Percentiles rank a stretch among this genome's conserved stretches.
phyloP scores from a whole-genome alignment of 2,329 filamentous ascomycete genomes.

The Akanthomyces lecanii region DNA sequence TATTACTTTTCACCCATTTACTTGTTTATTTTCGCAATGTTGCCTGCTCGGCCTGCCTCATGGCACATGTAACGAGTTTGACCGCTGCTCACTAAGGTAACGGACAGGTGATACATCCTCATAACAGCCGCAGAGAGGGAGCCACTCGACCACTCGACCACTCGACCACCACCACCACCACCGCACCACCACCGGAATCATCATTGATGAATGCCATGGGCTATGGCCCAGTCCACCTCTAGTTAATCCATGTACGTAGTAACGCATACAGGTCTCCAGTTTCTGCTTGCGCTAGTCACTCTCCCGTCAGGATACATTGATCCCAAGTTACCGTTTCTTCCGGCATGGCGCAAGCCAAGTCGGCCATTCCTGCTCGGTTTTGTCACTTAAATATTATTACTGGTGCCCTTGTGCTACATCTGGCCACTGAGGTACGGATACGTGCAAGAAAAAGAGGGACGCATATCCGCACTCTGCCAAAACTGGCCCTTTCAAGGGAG shows the following conservation, averaged over 20 bases:
- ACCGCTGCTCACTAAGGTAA: background rate
- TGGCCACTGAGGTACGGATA: background rate
- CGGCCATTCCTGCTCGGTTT: background rate
- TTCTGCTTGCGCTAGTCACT: background rate
- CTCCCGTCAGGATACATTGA: background rate
- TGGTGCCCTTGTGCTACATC: background rate
- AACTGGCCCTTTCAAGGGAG: no score
- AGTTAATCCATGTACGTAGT: background rate
- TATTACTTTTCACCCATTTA: background rate
- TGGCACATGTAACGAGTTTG: background rate
- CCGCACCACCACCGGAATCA: background rate
- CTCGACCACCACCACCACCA: background rate
- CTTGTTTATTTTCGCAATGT: background rate
- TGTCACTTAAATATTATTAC: background rate
- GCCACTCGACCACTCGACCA: background rate
- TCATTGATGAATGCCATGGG: background rate
- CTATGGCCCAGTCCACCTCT: background rate
- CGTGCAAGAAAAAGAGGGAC: background rate
- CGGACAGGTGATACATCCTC: background rate
- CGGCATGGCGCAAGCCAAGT: constrained; percentile 8
- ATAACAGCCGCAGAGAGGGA: background rate
- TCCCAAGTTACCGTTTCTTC: constrained; percentile 9
- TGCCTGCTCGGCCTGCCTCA: background rate
- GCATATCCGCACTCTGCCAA: no score
- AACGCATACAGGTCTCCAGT: background rate